Conservation (phyloP, 352 stramenopile species). For the Globisporangium lucens region DNA sequence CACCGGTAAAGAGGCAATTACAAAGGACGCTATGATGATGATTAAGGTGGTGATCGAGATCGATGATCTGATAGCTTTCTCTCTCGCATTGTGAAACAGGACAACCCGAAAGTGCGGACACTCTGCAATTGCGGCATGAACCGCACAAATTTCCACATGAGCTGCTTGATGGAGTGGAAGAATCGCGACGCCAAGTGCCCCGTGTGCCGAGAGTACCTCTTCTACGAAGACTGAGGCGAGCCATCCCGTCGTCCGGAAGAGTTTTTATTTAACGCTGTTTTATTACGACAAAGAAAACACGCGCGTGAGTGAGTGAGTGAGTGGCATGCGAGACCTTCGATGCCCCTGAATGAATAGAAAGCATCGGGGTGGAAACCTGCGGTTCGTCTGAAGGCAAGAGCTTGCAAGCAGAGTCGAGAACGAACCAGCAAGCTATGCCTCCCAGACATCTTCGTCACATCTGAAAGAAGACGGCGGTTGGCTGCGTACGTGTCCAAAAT, state of each 20-base stretch:
- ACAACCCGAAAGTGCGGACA: slow-evolving; percentile 81
- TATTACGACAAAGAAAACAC: neutral
- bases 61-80: neutral
- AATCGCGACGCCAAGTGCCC: slow-evolving; percentile 83
- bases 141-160: slow-evolving; percentile 88
- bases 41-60: neutral
- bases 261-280: neutral
- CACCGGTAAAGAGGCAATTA: slow-evolving; percentile 20
- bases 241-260: neutral
- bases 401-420: neutral
- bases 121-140: slow-evolving; percentile 89
- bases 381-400: neutral
- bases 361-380: neutral
- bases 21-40: neutral
- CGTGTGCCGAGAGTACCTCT: slow-evolving; percentile 83
- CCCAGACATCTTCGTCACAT: neutral
- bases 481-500: neutral
- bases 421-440: neutral
- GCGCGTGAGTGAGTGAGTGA: neutral
- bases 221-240: slow-evolving; percentile 65
- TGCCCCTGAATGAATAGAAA: neutral
- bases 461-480: too few relatives aligned
- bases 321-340: neutral
- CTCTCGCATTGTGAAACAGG: slow-evolving; percentile 16
- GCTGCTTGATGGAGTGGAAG: slow-evolving; percentile 85